A percentile compares a stretch with the other conserved stretches of the same genome.
Conservation (phyloP, 768 basidiomycete species). For the Suillus weaverae region DNA sequence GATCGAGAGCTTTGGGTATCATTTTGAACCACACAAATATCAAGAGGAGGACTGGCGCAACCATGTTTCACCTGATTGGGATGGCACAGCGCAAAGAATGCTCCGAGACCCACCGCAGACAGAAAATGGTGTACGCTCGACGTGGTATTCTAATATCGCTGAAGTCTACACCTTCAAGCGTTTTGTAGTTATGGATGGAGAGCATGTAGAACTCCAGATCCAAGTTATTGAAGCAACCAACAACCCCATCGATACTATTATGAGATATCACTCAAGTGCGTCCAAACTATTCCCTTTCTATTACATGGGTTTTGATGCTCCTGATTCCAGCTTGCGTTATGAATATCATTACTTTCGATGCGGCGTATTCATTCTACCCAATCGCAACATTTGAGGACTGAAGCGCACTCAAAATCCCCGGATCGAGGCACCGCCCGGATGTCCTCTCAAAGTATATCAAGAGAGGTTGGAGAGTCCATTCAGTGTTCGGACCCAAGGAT, state of each 20-base stretch:
- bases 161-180: constrained; percentile 29
- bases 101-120: neutral
- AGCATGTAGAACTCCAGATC: constrained; percentile 25
- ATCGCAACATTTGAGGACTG: constrained; percentile 39
- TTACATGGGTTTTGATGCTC: neutral
- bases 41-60: constrained; percentile 22
- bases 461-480: constrained; percentile 38
- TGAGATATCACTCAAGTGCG: constrained; percentile 51
- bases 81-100: constrained; percentile 16
- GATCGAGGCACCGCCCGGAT: neutral
- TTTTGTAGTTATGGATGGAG: neutral
- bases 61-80: constrained; percentile 15
- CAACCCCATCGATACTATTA: constrained; percentile 39
- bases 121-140: neutral
- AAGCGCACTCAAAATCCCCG: constrained; percentile 21
- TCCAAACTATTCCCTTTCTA: constrained; percentile 2
- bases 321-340: constrained; percentile 38
- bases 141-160: constrained; percentile 6
- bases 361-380: constrained; percentile 45
- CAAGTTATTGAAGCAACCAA: constrained; percentile 41
- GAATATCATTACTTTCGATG: constrained; percentile 43
- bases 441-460: constrained; percentile 35
- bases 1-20: constrained; percentile 30
- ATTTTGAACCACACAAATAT: constrained; percentile 19
- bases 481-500: constrained; percentile 7